Evolutionary conservation across 176 grass and related monocot genomes (phyloP).

Genomic region (Oryza meridionalis): DNA sequence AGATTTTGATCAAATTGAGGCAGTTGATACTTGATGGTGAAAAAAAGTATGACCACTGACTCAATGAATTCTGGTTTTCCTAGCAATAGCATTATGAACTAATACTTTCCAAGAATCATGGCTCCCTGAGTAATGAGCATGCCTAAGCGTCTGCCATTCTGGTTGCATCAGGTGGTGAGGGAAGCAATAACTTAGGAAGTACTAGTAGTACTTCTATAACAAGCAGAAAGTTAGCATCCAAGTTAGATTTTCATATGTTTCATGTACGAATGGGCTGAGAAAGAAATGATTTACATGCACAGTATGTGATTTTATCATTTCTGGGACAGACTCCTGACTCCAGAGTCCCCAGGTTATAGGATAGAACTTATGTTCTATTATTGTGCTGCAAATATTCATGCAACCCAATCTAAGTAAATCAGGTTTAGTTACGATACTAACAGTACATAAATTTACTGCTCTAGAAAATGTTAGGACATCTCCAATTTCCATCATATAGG

Average conservation of each 20-base stretch:
- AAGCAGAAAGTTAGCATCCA: neutral
- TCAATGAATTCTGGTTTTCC: neutral
- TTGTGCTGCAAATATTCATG: neutral
- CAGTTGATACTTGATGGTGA: slow-evolving; percentile 32
- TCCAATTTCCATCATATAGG: neutral
- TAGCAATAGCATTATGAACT: neutral
- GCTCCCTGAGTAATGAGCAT: neutral
- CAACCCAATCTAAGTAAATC: neutral
- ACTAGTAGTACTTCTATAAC: neutral
- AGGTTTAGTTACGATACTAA: neutral
- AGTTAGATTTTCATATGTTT: neutral
- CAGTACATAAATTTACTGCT: neutral
- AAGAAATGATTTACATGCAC: neutral
- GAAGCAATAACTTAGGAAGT: neutral
- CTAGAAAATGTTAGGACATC: neutral
- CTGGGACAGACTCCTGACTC: neutral
- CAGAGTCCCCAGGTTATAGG: neutral
- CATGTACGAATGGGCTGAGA: neutral
- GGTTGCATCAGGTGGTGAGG: neutral
- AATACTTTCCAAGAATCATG: neutral
- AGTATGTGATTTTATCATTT: neutral
- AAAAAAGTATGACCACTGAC: neutral
- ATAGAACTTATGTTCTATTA: slow-evolving; percentile 4
- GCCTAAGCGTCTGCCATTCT: neutral
- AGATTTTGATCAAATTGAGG: slow-evolving; percentile 84